Conservation (phyloP, 768 basidiomycete species). For the Xerocomellus chrysenteron region DNA sequence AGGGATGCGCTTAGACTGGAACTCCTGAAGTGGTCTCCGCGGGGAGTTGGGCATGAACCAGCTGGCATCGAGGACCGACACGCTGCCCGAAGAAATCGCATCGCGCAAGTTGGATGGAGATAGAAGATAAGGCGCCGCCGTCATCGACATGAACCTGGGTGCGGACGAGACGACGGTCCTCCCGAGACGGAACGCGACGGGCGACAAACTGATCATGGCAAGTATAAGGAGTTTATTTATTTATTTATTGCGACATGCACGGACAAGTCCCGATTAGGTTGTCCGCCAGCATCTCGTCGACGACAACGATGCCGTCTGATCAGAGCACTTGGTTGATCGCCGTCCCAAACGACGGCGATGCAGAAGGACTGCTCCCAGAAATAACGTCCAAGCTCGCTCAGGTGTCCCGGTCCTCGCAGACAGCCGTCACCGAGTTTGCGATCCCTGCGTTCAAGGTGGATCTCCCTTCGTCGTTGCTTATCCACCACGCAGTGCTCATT, state of each 20-base stretch:
- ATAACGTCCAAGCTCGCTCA: constrained; percentile 59
- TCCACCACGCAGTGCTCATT: constrained; percentile 4
- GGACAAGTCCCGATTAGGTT: constrained; percentile 15
- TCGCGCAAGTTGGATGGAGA: constrained; percentile 49
- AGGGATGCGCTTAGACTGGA: constrained; percentile 62
- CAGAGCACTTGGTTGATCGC: constrained; percentile 93
- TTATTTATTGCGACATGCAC: constrained; percentile 3
- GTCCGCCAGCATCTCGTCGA: constrained; percentile 1
- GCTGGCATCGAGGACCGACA: constrained; percentile 65
- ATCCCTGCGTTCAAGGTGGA: constrained; percentile 91
- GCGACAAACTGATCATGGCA: neutral
- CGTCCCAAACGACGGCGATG: constrained; percentile 83
- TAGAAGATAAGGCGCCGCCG: constrained; percentile 47
- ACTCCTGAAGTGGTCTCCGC: constrained; percentile 71
- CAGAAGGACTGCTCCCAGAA: constrained; percentile 71
- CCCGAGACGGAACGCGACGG: constrained; percentile 10
- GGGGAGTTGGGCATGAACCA: constrained; percentile 95
- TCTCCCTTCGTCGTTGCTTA: neutral
- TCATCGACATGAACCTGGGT: constrained; percentile 37
- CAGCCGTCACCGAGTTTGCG: constrained; percentile 60
- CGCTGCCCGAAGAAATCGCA: constrained; percentile 31
- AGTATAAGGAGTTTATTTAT: constrained; percentile 11
- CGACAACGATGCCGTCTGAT: constrained; percentile 83
- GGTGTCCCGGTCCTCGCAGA: constrained; percentile 49
- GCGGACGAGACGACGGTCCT: constrained; percentile 3